Conservation (phyloP, 108 stramenopile genomes). For the Nitzschia sp. region DNA sequence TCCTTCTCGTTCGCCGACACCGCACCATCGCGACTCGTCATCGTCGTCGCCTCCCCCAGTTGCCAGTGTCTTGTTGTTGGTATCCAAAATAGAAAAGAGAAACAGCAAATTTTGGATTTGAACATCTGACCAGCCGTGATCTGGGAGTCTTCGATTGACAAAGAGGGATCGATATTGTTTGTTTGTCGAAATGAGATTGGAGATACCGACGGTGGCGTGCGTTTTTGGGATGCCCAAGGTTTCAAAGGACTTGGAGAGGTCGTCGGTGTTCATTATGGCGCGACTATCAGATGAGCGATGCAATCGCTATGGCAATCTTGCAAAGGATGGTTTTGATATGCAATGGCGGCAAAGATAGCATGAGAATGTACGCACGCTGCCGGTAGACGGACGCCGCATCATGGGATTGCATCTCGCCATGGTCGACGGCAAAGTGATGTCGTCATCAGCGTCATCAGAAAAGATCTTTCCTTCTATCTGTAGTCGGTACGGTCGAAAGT, state of each 20-base stretch:
- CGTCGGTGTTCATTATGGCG: slow-evolving; percentile 36
- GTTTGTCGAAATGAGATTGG: slow-evolving; percentile 68
- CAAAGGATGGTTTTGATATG: not conserved
- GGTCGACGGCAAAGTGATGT: too few species aligned
- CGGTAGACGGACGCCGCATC: too few species aligned
- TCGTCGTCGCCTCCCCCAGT: slow-evolving; percentile 7
- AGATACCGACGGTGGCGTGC: slow-evolving; percentile 77
- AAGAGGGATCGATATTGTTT: slow-evolving; percentile 72
- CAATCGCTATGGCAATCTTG: not conserved
- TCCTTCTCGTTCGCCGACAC: slow-evolving; percentile 99
- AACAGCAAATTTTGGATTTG: slow-evolving; percentile 81
- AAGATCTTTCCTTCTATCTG: too few species aligned
- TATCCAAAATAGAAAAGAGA: slow-evolving; percentile 81
- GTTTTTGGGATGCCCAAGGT: slow-evolving; percentile 70
- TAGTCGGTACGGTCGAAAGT: too few species aligned
- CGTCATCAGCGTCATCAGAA: too few species aligned
- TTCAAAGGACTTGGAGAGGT: slow-evolving; percentile 52
- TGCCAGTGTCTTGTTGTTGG: slow-evolving; percentile 75
- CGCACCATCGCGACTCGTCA: slow-evolving; percentile 72
- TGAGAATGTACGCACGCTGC: too few species aligned
- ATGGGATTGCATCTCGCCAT: too few species aligned
- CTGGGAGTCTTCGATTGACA: slow-evolving; percentile 73
- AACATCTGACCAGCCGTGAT: slow-evolving; percentile 80
- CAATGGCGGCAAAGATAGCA: not conserved
- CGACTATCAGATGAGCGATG: too few species aligned